phyloP scores from a whole-genome alignment of 1,284 basidiomycete genomes.

The Cutaneotrichosporon arboriforme region DNA sequence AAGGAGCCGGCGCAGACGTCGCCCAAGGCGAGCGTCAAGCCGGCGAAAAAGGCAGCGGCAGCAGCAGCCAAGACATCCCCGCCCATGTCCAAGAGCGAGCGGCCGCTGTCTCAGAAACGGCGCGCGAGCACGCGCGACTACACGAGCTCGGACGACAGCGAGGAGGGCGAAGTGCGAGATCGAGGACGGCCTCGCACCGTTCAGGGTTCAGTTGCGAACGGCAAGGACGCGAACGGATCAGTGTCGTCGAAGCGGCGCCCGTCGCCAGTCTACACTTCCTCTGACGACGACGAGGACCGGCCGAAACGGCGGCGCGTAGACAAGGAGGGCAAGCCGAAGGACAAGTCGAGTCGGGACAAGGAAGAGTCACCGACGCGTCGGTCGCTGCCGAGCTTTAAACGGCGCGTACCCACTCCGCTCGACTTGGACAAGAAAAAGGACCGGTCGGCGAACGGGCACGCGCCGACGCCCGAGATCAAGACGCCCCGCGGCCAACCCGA shows the following conservation, averaged over 20 bases:
- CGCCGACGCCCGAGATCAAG: background rate
- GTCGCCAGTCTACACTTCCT: constrained; percentile 6
- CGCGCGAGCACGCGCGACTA: constrained; percentile 12
- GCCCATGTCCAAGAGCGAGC: background rate
- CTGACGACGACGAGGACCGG: constrained; percentile 2
- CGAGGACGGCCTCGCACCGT: constrained; percentile 1
- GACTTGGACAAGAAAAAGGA: background rate
- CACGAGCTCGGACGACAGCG: constrained; percentile 15
- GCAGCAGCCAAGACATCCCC: background rate
- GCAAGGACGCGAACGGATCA: constrained; percentile 2
- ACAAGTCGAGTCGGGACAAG: background rate
- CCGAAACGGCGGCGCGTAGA: background rate
- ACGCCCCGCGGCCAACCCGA: background rate
- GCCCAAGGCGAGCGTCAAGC: background rate
- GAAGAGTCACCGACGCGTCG: background rate
- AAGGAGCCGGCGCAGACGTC: background rate
- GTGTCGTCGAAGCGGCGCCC: background rate
- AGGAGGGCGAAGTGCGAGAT: constrained; percentile 4
- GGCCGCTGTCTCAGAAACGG: background rate
- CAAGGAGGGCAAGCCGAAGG: background rate
- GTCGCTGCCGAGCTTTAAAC: constrained; percentile 3
- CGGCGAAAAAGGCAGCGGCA: background rate
- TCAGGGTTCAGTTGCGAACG: constrained; percentile 3
- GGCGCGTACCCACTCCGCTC: background rate
- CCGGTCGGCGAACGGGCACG: background rate